phyloP scores from a whole-genome alignment of 169 alveolate genomes.

The Perkinsus olseni region DNA sequence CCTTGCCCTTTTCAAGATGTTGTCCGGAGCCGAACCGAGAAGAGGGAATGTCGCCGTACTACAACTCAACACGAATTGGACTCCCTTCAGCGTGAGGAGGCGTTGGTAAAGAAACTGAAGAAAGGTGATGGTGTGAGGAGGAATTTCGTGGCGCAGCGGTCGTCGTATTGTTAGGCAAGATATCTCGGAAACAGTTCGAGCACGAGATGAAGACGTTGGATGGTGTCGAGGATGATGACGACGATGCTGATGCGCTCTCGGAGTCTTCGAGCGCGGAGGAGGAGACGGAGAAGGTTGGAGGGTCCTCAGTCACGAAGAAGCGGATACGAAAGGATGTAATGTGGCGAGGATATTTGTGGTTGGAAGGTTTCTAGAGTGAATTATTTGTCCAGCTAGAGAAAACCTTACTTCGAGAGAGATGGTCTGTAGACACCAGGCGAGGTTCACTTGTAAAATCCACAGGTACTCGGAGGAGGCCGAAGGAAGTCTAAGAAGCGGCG shows the following conservation, averaged over 20 bases:
- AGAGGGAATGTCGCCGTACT: conserved; percentile 41
- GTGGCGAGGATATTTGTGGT: background rate
- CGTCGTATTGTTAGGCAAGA: background rate
- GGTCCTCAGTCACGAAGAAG: background rate
- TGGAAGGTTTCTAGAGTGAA: no score
- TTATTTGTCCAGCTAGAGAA: no score
- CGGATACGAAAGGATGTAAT: background rate
- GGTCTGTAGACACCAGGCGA: no score
- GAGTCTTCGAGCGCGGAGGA: background rate
- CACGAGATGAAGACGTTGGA: background rate
- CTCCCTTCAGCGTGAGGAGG: conserved; percentile 59
- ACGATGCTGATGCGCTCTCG: background rate
- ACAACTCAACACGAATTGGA: conserved; percentile 54
- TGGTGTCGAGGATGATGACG: background rate
- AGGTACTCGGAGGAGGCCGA: background rate
- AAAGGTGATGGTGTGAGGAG: conserved; percentile 40
- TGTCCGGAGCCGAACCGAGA: conserved; percentile 35
- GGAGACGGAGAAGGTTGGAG: background rate
- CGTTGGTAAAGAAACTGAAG: conserved; percentile 60
- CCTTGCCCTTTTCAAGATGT: background rate
- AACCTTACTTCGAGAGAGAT: no score
- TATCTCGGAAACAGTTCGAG: background rate
- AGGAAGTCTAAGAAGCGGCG: background rate
- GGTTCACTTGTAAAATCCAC: background rate
- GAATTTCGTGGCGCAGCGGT: background rate